Evolutionary conservation across 2,329 filamentous ascomycete species (phyloP), one percentile per base, ranked within the genome.

Genomic region (Monosporascus sp.): DNA sequence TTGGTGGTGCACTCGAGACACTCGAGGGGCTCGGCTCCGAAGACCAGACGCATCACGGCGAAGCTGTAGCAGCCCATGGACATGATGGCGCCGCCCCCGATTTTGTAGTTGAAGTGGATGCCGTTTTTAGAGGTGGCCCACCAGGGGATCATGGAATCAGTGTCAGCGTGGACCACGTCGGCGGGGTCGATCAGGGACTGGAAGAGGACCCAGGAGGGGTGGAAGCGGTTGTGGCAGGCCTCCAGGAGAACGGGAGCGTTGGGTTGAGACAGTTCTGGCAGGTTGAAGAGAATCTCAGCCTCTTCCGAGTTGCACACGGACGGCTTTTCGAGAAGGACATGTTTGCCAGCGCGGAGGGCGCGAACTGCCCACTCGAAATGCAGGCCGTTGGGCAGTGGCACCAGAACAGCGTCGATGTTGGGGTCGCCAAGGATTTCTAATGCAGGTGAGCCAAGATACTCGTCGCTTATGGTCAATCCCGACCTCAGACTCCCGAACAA

Each of bases 251-350:
- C 63, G 1, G 71, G 72, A 1, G 66, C 66, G 20, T 62, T 59
- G 0, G 65, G 60, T 2, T 63, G 50, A 6, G 56, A 60, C 37
- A 68, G 55, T 37, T 63, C 51, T 0, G 67, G 64, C 6, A 70
- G 56, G 2, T 62, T 53, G 55, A 73, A 72, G 11, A 75, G 60
- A 1, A 52, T 55, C 1, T 54, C 49, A 0, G 72, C 72, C 58
- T 77, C 70, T 0, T 45, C 52, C 1, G 66, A 57, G 55, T 74
- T 75, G 7, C 67, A 67, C 7, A 65, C 65, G 2, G 69, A 64
- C 0, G 75, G 74, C 55, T 77, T 78, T 56, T 77, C 74, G 11
- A 76, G 62, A 1, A 77, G 67, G n/a, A 78, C 73, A 54, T 77
- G 73, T 49, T 77, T 77, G 7, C 71, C 71, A 3, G 70, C 70